phyloP scores from a whole-genome alignment of 768 basidiomycete genomes.

The Tylopilus subfusipes region DNA sequence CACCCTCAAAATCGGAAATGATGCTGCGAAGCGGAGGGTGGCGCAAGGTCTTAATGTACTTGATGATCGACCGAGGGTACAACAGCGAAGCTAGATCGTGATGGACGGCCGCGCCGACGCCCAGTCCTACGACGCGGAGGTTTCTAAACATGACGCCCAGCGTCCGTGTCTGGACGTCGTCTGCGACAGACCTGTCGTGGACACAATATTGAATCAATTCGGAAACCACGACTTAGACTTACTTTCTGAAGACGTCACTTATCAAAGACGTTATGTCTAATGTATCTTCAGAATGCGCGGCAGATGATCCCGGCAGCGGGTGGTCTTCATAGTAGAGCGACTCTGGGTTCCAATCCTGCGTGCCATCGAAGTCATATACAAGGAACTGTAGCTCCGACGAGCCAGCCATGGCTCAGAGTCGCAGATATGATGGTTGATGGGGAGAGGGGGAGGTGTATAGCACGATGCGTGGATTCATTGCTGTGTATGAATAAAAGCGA shows the following conservation, averaged over 20 bases:
- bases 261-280: conserved; percentile 17
- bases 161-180: conserved; percentile 35
- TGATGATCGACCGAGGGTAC: conserved; percentile 40
- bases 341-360: too few relatives aligned
- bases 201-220: not conserved
- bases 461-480: too few relatives aligned
- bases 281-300: not conserved
- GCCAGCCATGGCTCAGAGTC: too few relatives aligned
- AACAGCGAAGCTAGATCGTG: conserved; percentile 52
- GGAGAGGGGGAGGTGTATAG: too few relatives aligned
- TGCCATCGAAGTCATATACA: too few relatives aligned
- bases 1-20: conserved; percentile 59
- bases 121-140: conserved; percentile 50
- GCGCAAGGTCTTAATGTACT: conserved; percentile 40
- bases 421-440: too few relatives aligned
- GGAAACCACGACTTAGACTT: not conserved
- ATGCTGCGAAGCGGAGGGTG: conserved; percentile 66
- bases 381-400: too few relatives aligned
- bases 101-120: conserved; percentile 42
- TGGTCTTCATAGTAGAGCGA: too few relatives aligned
- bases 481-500: too few relatives aligned
- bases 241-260: conserved; percentile 13
- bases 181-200: conserved; percentile 30
- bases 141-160: conserved; percentile 52
- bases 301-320: not conserved